A percentile compares a stretch with the other conserved stretches of the same genome.
phyloP scores from a whole-genome alignment of 352 stramenopile species.

The Pythium pyrilobum region DNA sequence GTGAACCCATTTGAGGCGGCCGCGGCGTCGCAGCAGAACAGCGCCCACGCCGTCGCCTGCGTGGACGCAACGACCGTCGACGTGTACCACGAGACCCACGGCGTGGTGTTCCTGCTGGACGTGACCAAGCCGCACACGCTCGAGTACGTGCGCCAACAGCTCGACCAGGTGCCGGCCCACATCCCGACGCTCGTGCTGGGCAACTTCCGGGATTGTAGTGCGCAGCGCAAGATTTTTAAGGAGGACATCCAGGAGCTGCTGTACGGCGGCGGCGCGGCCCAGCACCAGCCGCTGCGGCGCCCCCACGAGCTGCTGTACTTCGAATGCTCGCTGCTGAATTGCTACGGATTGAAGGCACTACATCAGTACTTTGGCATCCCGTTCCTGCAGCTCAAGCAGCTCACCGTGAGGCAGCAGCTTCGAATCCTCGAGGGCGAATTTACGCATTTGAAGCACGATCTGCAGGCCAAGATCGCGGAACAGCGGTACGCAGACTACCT shows the following conservation, averaged over 20 bases:
- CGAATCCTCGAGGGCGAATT: slow-evolving; percentile 69
- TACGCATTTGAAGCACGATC: slow-evolving; percentile 59
- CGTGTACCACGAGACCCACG: slow-evolving; percentile 87
- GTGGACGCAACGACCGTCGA: slow-evolving; percentile 85
- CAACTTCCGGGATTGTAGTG: slow-evolving; percentile 72
- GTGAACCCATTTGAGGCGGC: slow-evolving; percentile 25
- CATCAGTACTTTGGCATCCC: slow-evolving; percentile 85
- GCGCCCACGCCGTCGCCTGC: slow-evolving; percentile 52
- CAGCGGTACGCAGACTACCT: slow-evolving; percentile 76
- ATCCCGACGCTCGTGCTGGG: slow-evolving; percentile 78
- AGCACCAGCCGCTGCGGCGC: slow-evolving; percentile 31
- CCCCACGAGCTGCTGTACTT: slow-evolving; percentile 76
- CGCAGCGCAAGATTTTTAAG: slow-evolving; percentile 80
- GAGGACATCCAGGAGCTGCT: slow-evolving; percentile 78
- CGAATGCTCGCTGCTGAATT: slow-evolving; percentile 79
- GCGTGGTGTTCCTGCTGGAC: slow-evolving; percentile 86
- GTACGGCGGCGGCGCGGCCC: slow-evolving; percentile 35
- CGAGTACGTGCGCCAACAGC: slow-evolving; percentile 74
- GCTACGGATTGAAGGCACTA: slow-evolving; percentile 77
- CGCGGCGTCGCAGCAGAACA: slow-evolving; percentile 16
- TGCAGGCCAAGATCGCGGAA: slow-evolving; percentile 64
- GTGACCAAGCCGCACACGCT: slow-evolving; percentile 75
- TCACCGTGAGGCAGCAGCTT: slow-evolving; percentile 72
- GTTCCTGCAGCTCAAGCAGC: slow-evolving; percentile 78
- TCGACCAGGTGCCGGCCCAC: slow-evolving; percentile 64